Evolutionary conservation across 352 stramenopile genomes (phyloP).

Genomic region (Blastocystis sp.): DNA sequence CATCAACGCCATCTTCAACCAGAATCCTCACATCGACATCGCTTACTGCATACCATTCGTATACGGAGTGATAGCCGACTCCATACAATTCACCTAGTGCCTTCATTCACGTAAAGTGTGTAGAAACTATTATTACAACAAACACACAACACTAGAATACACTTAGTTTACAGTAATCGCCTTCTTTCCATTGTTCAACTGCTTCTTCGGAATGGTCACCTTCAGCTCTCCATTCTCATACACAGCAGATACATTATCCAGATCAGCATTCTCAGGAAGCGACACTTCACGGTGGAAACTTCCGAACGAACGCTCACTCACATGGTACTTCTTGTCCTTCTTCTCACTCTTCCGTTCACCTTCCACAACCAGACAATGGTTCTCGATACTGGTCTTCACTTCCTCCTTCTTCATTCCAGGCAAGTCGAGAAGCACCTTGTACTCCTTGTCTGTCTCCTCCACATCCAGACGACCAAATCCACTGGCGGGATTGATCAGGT

Average conservation of each 20-base stretch:
- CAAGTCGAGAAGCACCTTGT: neutral
- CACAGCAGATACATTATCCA: neutral
- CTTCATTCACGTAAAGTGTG: too few species aligned
- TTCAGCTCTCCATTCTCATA: slow-evolving; percentile 27
- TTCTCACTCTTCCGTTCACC: slow-evolving; percentile 1
- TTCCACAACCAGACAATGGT: neutral
- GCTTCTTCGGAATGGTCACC: neutral
- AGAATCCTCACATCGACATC: too few species aligned
- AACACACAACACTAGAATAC: too few species aligned
- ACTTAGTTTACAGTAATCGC: neutral
- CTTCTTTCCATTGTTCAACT: neutral
- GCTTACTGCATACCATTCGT: too few species aligned
- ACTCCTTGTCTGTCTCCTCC: neutral
- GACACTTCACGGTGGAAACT: neutral
- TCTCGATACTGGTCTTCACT: neutral
- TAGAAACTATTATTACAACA: too few species aligned
- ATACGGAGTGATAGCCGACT: too few species aligned
- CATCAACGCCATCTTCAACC: too few species aligned
- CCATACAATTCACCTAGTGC: too few species aligned
- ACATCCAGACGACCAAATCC: slow-evolving; percentile 34
- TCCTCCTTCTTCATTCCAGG: slow-evolving; percentile 17
- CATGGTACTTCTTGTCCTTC: neutral
- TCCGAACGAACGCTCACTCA: slow-evolving; percentile 2
- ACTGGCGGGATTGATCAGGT: too few species aligned
- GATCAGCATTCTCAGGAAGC: neutral